Percentiles rank a stretch among this genome's conserved stretches.
These are phyloP conservation scores for Jaminaea rosea DNA, from an alignment of 1,284 basidiomycete species.

Conservation along the genomic window DNA sequence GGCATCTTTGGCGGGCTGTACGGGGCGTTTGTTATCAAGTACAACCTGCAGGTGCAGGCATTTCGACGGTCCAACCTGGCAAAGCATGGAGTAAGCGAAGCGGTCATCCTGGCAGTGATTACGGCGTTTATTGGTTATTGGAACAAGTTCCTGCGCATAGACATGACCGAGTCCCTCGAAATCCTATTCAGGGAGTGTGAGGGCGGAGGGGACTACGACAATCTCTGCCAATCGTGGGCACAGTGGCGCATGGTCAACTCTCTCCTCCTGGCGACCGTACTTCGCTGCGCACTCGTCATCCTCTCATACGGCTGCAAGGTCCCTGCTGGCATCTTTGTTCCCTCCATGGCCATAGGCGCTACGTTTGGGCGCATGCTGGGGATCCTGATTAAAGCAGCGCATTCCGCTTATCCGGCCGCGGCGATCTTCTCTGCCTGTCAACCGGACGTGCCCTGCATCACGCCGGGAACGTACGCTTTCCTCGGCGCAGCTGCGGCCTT, in stretches of 20 bases:
- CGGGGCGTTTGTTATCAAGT: conserved; percentile 92
- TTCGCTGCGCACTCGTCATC: conserved; percentile 77
- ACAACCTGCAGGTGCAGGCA: conserved; percentile 86
- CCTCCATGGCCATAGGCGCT: conserved; percentile 94
- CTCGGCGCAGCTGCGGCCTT: conserved; percentile 72
- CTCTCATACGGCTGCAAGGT: conserved; percentile 94
- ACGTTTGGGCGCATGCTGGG: conserved; percentile 93
- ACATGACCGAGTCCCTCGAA: conserved; percentile 97
- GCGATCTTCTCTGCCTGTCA: conserved; percentile 82
- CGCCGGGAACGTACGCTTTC: conserved; percentile 71
- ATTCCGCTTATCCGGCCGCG: conserved; percentile 72
- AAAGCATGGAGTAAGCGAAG: conserved; percentile 77
- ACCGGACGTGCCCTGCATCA: conserved; percentile 67
- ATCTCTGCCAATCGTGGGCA: conserved; percentile 86
- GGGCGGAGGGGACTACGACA: conserved; percentile 79
- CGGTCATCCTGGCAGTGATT: conserved; percentile 70
- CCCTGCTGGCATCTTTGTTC: conserved; percentile 93
- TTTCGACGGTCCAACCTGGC: conserved; percentile 83
- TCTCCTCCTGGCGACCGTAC: conserved; percentile 77
- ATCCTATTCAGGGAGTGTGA: conserved; percentile 94
- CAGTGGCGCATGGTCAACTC: conserved; percentile 96
- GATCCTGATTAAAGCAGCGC: conserved; percentile 84
- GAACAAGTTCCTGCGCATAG: conserved; percentile 88
- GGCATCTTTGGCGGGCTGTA: conserved; percentile 96
- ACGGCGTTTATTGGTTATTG: conserved; percentile 88